phyloP scores from a whole-genome alignment of 2,329 filamentous ascomycete species.

The Diaporthe ampelina region DNA sequence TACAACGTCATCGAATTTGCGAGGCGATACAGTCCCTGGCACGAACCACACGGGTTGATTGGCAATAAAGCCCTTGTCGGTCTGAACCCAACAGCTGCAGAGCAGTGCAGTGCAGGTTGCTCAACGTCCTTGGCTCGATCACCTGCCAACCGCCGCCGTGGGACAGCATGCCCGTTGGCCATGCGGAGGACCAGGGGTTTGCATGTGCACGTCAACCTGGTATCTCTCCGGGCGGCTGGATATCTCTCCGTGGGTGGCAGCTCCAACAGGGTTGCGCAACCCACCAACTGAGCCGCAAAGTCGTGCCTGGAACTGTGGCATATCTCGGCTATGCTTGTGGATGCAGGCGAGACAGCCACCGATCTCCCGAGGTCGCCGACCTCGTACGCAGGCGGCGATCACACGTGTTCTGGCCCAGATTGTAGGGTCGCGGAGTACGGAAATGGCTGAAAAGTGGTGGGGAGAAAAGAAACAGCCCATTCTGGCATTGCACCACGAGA shows the following conservation, averaged over 20 bases:
- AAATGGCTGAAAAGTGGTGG: too few relatives aligned
- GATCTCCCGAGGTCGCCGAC: slow-evolving; percentile 27
- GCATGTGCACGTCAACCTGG: not conserved
- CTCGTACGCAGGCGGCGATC: not conserved
- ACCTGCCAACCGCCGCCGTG: slow-evolving; percentile 10
- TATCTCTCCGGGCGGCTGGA: not conserved
- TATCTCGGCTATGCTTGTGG: not conserved
- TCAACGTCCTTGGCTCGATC: slow-evolving; percentile 1
- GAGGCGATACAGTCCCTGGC: not conserved
- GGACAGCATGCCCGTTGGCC: not conserved
- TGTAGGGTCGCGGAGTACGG: too few relatives aligned
- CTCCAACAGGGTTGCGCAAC: not conserved
- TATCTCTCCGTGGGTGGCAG: not conserved
- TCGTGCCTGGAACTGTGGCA: slow-evolving; percentile 7
- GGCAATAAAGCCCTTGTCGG: not conserved
- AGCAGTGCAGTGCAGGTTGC: not conserved
- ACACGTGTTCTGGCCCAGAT: not conserved
- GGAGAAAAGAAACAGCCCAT: not conserved
- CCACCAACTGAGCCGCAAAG: slow-evolving; percentile 1
- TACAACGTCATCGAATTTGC: not conserved
- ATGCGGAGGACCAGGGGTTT: not conserved
- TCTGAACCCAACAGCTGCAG: not conserved
- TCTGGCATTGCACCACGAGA: not conserved
- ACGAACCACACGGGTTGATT: not conserved
- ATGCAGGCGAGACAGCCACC: not conserved